Conservation (phyloP, 2,329 filamentous ascomycete genomes). For the Colletotrichum phormii region DNA sequence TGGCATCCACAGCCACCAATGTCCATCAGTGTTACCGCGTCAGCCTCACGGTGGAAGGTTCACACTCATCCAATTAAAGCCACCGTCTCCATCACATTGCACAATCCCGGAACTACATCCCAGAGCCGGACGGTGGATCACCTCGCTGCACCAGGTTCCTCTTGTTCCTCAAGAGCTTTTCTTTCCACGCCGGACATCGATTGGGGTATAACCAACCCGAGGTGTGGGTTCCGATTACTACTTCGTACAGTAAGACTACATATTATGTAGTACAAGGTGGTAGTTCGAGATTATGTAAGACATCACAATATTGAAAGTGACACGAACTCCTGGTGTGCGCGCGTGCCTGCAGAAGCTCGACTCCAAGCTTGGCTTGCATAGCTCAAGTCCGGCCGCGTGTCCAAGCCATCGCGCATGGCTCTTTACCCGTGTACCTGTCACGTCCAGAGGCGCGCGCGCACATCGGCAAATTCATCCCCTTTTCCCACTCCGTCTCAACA, state of each 20-base stretch:
- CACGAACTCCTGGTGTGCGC: not conserved
- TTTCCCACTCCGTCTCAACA: not conserved
- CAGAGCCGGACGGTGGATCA: not conserved
- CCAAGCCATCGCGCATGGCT: conserved; percentile 3
- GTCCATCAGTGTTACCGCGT: not conserved
- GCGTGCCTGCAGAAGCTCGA: conserved; percentile 29
- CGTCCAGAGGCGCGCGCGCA: not conserved
- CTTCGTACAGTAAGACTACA: not conserved
- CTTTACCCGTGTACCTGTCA: not conserved
- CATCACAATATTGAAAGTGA: not conserved
- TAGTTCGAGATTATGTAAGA: conserved; percentile 4
- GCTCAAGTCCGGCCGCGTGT: conserved; percentile 6
- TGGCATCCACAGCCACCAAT: not conserved
- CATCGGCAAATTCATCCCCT: conserved; percentile 20
- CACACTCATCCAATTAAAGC: not conserved
- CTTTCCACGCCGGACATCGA: not conserved
- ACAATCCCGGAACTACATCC: not conserved
- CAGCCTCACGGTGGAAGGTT: not conserved
- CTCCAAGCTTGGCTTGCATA: conserved; percentile 18
- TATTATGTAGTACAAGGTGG: not conserved
- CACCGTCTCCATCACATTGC: not conserved
- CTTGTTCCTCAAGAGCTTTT: not conserved
- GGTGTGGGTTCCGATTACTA: not conserved
- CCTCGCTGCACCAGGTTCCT: not conserved
- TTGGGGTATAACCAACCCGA: not conserved